phyloP scores from a whole-genome alignment of 2,329 filamentous ascomycete species.

The Fusarium xyrophilum region DNA sequence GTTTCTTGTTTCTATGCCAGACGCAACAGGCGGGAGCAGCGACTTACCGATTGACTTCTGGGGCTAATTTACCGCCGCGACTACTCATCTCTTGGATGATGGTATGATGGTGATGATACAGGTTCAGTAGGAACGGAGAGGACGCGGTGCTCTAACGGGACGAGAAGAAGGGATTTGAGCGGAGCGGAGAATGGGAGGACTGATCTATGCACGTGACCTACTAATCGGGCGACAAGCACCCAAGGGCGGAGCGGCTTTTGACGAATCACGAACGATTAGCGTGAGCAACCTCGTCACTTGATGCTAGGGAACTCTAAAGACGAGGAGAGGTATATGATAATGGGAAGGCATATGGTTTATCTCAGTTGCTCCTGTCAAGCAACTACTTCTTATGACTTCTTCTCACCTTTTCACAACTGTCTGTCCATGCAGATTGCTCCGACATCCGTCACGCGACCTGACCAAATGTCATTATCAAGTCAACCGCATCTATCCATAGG shows the following conservation, averaged over 20 bases:
- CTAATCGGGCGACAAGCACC: constrained; percentile 14
- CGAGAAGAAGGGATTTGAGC: constrained; percentile 40
- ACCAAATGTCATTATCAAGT: constrained; percentile 1
- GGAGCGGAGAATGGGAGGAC: constrained; percentile 43
- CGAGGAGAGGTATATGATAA: not conserved
- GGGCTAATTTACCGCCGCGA: constrained; percentile 95
- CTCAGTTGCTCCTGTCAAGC: not conserved
- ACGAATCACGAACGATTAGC: constrained; percentile 29
- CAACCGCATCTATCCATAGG: constrained; percentile 7
- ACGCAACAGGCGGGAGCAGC: not conserved
- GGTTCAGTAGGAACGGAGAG: constrained; percentile 43
- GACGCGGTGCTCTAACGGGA: constrained; percentile 39
- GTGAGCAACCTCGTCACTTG: constrained; percentile 34
- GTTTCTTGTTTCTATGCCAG: constrained; percentile 15
- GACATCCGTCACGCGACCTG: constrained; percentile 32
- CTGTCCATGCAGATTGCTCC: not conserved
- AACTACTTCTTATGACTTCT: not conserved
- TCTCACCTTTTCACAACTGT: not conserved
- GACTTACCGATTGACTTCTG: constrained; percentile 93
- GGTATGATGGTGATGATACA: constrained; percentile 43
- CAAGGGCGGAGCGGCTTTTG: constrained; percentile 1
- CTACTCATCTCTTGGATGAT: constrained; percentile 86
- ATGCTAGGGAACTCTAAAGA: not conserved
- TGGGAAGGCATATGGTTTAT: not conserved
- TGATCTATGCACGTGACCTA: constrained; percentile 42